Percentiles rank a stretch among this genome's conserved stretches.
Conservation (phyloP, 306 rosid species). For the Vigna trinervia region DNA sequence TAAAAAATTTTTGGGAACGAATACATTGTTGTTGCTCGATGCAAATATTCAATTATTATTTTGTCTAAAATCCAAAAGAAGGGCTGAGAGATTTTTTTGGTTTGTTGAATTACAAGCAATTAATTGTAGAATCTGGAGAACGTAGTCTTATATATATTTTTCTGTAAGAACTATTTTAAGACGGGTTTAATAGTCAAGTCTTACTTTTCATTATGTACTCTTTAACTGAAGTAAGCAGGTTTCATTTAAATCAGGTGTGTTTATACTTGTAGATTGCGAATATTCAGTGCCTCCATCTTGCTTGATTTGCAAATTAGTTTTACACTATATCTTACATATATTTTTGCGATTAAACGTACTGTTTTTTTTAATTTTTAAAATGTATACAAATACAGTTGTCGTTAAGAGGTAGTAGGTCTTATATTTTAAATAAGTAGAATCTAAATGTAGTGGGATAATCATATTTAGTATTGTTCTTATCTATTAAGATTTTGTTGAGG, state of each 20-base stretch:
- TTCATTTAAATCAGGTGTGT: not conserved
- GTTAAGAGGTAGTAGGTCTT: no score
- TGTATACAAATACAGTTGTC: not conserved
- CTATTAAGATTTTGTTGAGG: not conserved
- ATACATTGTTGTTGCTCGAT: conserved; percentile 33
- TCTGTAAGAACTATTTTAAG: not conserved
- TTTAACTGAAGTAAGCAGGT: not conserved
- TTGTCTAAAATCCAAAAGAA: conserved; percentile 29
- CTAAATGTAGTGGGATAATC: not conserved
- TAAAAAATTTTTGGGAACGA: conserved; percentile 4
- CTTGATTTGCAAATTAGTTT: not conserved
- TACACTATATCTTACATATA: not conserved
- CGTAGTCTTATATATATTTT: not conserved
- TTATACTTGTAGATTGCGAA: not conserved
- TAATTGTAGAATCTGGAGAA: not conserved
- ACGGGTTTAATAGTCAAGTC: not conserved
- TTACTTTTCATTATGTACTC: not conserved
- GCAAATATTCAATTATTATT: conserved; percentile 21
- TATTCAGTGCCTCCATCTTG: not conserved
- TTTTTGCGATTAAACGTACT: not conserved
- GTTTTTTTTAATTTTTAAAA: not conserved
- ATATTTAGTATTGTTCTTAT: not conserved
- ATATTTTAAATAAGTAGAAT: not conserved
- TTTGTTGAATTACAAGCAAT: conserved; percentile 10
- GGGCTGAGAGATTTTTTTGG: conserved; percentile 28